Evolutionary conservation across 1,139 yeast genomes (phyloP).

Genomic region (Taphrina wiesneri): DNA sequence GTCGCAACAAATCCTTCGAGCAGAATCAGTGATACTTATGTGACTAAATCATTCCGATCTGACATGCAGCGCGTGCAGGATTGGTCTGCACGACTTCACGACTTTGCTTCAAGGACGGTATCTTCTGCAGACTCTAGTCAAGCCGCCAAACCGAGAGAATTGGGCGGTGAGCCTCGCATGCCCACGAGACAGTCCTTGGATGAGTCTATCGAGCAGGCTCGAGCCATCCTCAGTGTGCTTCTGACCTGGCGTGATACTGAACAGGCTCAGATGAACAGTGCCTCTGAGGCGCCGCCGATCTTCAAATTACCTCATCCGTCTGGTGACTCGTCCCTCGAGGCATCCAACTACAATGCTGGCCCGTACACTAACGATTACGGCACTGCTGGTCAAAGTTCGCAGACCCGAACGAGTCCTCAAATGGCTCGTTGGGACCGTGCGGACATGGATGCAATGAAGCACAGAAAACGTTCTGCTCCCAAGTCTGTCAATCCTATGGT

Average conservation of each 20-base stretch:
- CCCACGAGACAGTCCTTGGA: constrained; percentile 32
- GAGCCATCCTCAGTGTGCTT: constrained; percentile 34
- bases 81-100: constrained; percentile 37
- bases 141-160: background rate
- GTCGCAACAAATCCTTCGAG: background rate
- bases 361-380: background rate
- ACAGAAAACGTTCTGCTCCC: constrained; percentile 15
- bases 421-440: background rate
- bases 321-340: background rate
- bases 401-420: background rate
- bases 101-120: constrained; percentile 36
- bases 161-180: background rate
- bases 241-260: constrained; percentile 36
- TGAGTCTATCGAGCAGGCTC: constrained; percentile 37
- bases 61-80: constrained; percentile 38
- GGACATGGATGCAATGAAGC: constrained; percentile 16
- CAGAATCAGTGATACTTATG: background rate
- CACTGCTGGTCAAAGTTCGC: background rate
- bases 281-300: background rate
- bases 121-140: constrained; percentile 5
- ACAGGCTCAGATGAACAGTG: constrained; percentile 8
- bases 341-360: background rate
- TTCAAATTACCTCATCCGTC: background rate
- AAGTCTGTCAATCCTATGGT: constrained; percentile 8
- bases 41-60: constrained; percentile 21